Conservation (phyloP, 2,329 filamentous ascomycete genomes). For the Pezicula rhizophila region DNA sequence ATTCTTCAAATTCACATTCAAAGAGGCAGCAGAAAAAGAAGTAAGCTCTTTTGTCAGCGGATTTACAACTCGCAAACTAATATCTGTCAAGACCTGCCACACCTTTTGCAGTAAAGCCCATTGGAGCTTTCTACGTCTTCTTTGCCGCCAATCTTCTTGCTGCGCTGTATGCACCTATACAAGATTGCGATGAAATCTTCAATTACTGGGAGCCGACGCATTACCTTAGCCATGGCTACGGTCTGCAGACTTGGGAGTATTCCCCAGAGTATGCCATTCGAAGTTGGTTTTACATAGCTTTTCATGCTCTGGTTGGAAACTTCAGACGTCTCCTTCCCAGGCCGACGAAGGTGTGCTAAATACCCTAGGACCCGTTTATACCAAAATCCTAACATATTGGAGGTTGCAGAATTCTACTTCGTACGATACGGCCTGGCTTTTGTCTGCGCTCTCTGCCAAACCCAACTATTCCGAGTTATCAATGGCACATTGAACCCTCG, state of each 20-base stretch:
- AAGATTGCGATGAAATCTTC: constrained; percentile 98
- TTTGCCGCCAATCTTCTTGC: constrained; percentile 67
- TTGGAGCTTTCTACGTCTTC: constrained; percentile 76
- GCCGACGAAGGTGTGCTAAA: constrained; percentile 45
- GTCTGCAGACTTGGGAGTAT: constrained; percentile 97
- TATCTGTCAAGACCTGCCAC: constrained; percentile 31
- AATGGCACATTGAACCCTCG: constrained; percentile 72
- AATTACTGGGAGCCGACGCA: constrained; percentile 99
- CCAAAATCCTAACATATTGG: constrained; percentile 6
- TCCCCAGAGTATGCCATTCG: constrained; percentile 91
- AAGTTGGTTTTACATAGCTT: constrained; percentile 82
- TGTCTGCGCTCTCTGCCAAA: constrained; percentile 75
- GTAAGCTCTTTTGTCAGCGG: constrained; percentile 7
- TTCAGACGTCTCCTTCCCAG: constrained; percentile 58
- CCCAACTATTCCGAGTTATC: constrained; percentile 72
- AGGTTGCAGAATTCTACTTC: constrained; percentile 77
- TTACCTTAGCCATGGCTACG: constrained; percentile 87
- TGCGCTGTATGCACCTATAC: constrained; percentile 80
- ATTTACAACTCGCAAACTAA: background rate
- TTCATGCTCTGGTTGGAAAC: constrained; percentile 71
- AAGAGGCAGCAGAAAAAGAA: constrained; percentile 16
- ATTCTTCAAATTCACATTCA: constrained; percentile 6
- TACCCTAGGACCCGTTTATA: background rate
- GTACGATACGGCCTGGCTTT: constrained; percentile 71
- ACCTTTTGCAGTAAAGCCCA: constrained; percentile 62